phyloP scores from a whole-genome alignment of 1,284 basidiomycete genomes.

The Fomitopsis pinicola region DNA sequence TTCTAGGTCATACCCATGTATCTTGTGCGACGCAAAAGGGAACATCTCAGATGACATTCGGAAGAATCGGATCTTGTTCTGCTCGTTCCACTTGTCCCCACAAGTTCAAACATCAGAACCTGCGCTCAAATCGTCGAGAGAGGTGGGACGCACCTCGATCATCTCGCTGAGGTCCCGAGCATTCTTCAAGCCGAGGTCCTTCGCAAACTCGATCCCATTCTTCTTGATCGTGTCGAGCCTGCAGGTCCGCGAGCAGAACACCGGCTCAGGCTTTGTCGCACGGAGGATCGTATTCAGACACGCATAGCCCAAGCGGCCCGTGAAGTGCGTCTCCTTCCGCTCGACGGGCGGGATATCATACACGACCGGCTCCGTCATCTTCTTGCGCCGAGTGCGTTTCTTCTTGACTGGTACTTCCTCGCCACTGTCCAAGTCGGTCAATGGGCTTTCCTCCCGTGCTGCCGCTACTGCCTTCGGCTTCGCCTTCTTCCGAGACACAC shows the following conservation, averaged over 20 bases:
- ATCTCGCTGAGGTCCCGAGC: conserved; percentile 65
- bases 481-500: background rate
- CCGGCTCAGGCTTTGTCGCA: conserved; percentile 59
- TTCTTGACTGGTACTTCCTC: conserved; percentile 25
- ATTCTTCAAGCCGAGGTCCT: conserved; percentile 77
- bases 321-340: conserved; percentile 61
- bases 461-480: background rate
- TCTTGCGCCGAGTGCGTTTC: conserved; percentile 39
- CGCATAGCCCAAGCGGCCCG: conserved; percentile 76
- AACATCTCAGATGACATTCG: conserved; percentile 89
- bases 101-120: background rate
- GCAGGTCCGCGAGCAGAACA: conserved; percentile 55
- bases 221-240: conserved; percentile 78
- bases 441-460: conserved; percentile 22
- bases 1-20: conserved; percentile 76
- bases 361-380: conserved; percentile 50
- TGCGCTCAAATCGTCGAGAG: no score
- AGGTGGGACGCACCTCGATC: conserved; percentile 35
- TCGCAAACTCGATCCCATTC: conserved; percentile 68
- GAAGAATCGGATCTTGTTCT: conserved; percentile 73
- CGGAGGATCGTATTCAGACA: conserved; percentile 84
- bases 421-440: conserved; percentile 16
- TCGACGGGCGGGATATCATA: conserved; percentile 73
- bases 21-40: conserved; percentile 82
- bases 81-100: conserved; percentile 71